A percentile compares a stretch with the other conserved stretches of the same genome.
These are phyloP conservation scores for Globisporangium spiculum DNA, from an alignment of 352 stramenopile species.

Conservation along the genomic window DNA sequence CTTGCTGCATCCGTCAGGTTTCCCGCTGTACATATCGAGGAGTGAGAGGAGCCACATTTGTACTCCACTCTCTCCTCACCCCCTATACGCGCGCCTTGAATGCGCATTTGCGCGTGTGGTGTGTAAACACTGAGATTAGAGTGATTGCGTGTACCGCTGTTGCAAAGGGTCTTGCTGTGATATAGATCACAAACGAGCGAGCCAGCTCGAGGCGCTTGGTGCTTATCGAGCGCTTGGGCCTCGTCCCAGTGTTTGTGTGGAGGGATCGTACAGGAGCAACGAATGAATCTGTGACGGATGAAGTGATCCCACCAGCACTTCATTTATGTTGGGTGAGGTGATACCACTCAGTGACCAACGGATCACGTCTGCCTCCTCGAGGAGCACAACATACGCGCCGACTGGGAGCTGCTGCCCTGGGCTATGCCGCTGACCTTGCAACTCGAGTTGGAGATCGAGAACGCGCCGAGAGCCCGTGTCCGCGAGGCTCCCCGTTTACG, in stretches of 20 bases:
- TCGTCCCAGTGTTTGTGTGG: not conserved
- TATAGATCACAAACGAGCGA: not conserved
- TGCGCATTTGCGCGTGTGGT: not conserved
- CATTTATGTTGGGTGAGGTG: not conserved
- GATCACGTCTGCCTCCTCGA: conserved; percentile 69
- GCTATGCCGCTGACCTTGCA: conserved; percentile 51
- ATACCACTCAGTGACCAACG: conserved; percentile 11
- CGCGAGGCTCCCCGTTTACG: conserved; percentile 49
- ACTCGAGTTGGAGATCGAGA: conserved; percentile 65
- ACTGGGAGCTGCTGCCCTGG: conserved; percentile 26
- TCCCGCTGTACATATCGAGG: not conserved
- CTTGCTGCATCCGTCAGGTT: not conserved
- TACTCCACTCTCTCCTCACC: not conserved
- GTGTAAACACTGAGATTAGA: not conserved
- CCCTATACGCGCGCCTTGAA: not conserved
- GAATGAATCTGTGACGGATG: not conserved
- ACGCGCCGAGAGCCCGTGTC: conserved; percentile 57
- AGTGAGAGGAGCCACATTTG: not conserved
- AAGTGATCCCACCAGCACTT: not conserved
- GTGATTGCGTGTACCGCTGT: not conserved
- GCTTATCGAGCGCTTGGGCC: not conserved
- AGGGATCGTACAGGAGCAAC: not conserved
- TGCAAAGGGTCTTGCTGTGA: not conserved
- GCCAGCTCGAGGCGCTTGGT: not conserved
- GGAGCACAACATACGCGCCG: conserved; percentile 45